Evolutionary conservation across 148 eudicot species (phyloP).

Genomic region (Euryodendron excelsum): DNA sequence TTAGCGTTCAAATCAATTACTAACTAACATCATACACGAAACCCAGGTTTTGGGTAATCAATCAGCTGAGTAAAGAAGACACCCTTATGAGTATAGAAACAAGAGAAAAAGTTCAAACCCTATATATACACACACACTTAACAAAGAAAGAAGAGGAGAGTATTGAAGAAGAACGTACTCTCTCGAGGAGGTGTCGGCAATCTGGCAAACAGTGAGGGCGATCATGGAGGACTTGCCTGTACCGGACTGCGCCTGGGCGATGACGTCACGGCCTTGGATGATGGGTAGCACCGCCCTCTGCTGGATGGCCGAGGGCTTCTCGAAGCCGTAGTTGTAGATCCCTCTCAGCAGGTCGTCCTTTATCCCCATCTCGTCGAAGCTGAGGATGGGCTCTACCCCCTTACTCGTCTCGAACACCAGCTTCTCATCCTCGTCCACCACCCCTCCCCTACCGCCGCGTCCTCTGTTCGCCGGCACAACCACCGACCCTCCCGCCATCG

Average conservation of each 20-base stretch:
- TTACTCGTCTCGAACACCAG: slow-evolving; percentile 69
- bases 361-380: slow-evolving; percentile 85
- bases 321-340: slow-evolving; percentile 71
- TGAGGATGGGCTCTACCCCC: slow-evolving; percentile 64
- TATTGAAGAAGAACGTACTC: slow-evolving; percentile 46
- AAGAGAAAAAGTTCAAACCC: background rate
- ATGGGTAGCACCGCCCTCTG: slow-evolving; percentile 85
- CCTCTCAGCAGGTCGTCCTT: slow-evolving; percentile 77
- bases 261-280: slow-evolving; percentile 82
- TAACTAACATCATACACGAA: background rate
- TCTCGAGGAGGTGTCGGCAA: slow-evolving; percentile 62
- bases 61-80: too few species aligned
- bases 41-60: background rate
- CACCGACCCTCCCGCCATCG: slow-evolving; percentile 44
- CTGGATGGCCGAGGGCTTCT: slow-evolving; percentile 93
- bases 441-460: slow-evolving; percentile 18
- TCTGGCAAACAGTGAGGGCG: slow-evolving; percentile 85
- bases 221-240: slow-evolving; percentile 97
- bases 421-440: slow-evolving; percentile 52
- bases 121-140: background rate
- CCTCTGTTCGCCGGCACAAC: slow-evolving; percentile 45
- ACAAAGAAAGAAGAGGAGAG: background rate
- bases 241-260: slow-evolving; percentile 96
- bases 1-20: background rate
- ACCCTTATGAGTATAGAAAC: too few species aligned